Evolutionary conservation across 2,329 filamentous ascomycete genomes (phyloP).

Genomic region (Zopfia rhizophila): DNA sequence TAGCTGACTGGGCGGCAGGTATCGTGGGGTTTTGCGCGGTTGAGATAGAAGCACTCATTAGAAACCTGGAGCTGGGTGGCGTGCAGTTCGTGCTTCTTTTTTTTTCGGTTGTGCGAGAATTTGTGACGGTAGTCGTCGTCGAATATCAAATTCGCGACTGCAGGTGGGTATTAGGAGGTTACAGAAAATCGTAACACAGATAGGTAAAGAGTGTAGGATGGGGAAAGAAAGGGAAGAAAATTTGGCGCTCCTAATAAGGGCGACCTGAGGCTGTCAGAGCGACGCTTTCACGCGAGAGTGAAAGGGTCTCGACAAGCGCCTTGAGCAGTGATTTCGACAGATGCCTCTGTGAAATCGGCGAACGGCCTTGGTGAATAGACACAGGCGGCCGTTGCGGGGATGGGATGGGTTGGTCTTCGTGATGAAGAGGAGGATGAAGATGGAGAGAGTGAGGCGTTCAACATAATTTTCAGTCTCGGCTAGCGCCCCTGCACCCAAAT

Average conservation of each 20-base stretch:
- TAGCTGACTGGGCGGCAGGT: slow-evolving; percentile 58
- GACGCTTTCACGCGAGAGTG: slow-evolving; percentile 42
- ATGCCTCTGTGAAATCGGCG: slow-evolving; percentile 50
- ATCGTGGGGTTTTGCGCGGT: slow-evolving; percentile 61
- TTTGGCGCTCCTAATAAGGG: slow-evolving; percentile 39
- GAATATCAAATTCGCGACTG: slow-evolving; percentile 46
- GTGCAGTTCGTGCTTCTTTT: slow-evolving; percentile 18
- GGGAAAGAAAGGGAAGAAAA: slow-evolving; percentile 29
- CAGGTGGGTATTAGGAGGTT: slow-evolving; percentile 21
- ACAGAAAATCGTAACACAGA: slow-evolving; percentile 36
- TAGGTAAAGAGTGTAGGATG: slow-evolving; percentile 24
- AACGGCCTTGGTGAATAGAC: slow-evolving; percentile 33
- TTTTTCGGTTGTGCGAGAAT: slow-evolving; percentile 16
- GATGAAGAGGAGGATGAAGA: slow-evolving; percentile 43
- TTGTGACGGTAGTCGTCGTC: slow-evolving; percentile 25
- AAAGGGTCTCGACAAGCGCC: slow-evolving; percentile 45
- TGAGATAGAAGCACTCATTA: slow-evolving; percentile 72
- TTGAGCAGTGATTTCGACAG: slow-evolving; percentile 49
- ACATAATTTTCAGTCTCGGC: slow-evolving; percentile 15
- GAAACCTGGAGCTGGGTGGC: slow-evolving; percentile 44
- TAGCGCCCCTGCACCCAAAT: not conserved
- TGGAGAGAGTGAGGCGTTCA: slow-evolving; percentile 24
- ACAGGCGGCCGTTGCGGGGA: slow-evolving; percentile 42
- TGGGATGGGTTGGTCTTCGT: slow-evolving; percentile 42
- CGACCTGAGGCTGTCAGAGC: slow-evolving; percentile 47